Conservation (phyloP, 202 grass and related monocot species). For the Setaria viridis region DNA sequence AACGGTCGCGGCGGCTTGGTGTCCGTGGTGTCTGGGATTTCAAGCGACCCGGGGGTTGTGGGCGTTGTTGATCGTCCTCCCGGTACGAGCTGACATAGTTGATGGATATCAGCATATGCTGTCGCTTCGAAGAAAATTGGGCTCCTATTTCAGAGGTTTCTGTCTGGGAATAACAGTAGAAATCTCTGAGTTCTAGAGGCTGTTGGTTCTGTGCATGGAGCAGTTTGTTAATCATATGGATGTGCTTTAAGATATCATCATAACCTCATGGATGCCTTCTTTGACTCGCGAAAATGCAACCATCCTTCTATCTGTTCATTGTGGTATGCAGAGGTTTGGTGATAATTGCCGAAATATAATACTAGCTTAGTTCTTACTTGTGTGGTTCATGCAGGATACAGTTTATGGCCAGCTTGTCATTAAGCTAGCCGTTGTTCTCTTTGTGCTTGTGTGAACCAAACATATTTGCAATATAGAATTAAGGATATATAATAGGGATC, state of each 20-base stretch:
- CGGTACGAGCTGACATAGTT: not conserved
- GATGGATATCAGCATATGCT: not conserved
- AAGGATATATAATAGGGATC: not conserved
- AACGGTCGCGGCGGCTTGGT: not conserved
- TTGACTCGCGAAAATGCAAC: conserved; percentile 3
- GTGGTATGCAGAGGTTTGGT: not conserved
- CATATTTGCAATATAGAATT: conserved; percentile 2
- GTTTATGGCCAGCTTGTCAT: not conserved
- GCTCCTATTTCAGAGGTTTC: not conserved
- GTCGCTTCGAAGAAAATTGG: too few relatives aligned
- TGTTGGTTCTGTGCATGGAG: not conserved
- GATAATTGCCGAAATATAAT: not conserved
- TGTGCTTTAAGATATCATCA: conserved; percentile 39
- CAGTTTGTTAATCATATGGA: conserved; percentile 13
- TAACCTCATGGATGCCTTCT: conserved; percentile 4
- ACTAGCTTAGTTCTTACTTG: conserved; percentile 13
- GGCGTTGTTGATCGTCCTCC: not conserved
- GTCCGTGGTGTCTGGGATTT: not conserved
- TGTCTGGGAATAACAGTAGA: not conserved
- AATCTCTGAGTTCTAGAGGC: not conserved
- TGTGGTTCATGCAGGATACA: not conserved
- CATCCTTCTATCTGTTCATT: conserved; percentile 24
- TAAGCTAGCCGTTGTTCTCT: not conserved
- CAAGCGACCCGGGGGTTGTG: not conserved
- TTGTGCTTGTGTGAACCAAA: not conserved